Evolutionary conservation across 306 rosid genomes (phyloP), one percentile per base, ranked within the genome.

Genomic region (Neltuma alba): DNA sequence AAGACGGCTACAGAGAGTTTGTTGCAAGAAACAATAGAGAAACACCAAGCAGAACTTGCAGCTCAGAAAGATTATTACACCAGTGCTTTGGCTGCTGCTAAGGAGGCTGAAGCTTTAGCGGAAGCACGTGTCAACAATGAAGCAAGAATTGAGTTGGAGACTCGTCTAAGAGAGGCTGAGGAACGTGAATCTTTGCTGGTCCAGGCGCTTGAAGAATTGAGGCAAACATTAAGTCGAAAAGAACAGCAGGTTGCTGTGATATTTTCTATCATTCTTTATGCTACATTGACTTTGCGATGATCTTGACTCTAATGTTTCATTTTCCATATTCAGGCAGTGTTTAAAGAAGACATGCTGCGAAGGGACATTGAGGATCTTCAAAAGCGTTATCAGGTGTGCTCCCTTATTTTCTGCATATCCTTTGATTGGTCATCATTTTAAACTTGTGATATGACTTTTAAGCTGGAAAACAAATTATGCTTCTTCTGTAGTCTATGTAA

Each of bases 361-460:
- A 90, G 96, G 84, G 99, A 96, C 81, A 78, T 96, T 54, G 98
- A 96, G 85, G 99, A 96, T 87, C 97, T 96, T 82, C 94, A 96
- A 77, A 93, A 88, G 86, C 98, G 97, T 77, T 93, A 93, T 79
- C 99, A 93, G 91, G 99, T 93, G 81, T 36, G 83, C 75, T 76
- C 31, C 82, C 81, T 82, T 72, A 36, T 61, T 79, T 45, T 70
- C 72, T 69, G 63, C 57, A 72, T 78, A 68, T 66, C 61, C 60
- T 76, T 87, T 36, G 38, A 60, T 66, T 25, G 45, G 55, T 60
- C 75, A 70, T 66, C 42, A 62, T 62, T 62, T 28, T n/a, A 28
- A 21, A 40, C 20, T 30, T 67, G 75, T 82, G 74, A 67, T 38
- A 54, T 79, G 76, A 45, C n/a, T n/a, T 75, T 73, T 37, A 73